Evolutionary conservation across 2,329 filamentous ascomycete species (phyloP).

Genomic region (Orbilia brochopaga): DNA sequence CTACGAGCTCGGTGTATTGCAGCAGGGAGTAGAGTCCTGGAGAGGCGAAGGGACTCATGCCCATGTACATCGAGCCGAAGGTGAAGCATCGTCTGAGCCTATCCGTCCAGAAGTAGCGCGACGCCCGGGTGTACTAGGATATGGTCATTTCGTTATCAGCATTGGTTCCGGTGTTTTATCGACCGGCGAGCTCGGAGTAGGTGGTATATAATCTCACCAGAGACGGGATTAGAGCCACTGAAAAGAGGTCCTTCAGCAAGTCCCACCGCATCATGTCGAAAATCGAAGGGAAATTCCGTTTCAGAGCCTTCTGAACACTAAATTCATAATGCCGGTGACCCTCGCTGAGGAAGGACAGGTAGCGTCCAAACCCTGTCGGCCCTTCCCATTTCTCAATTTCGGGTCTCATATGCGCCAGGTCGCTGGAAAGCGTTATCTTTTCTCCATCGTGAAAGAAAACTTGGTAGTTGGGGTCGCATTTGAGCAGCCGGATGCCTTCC

Average conservation of each 20-base stretch:
- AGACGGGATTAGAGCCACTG: slow-evolving; percentile 61
- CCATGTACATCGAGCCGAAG: slow-evolving; percentile 83
- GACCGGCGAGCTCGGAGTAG: no score
- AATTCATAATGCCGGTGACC: slow-evolving; percentile 74
- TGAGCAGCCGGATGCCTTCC: slow-evolving; percentile 71
- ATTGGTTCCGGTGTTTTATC: no score
- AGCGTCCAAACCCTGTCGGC: slow-evolving; percentile 72
- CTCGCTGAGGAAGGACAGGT: slow-evolving; percentile 71
- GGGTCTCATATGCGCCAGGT: slow-evolving; percentile 72
- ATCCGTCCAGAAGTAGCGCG: slow-evolving; percentile 73
- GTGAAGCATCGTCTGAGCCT: slow-evolving; percentile 73
- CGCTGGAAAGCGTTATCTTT: slow-evolving; percentile 69
- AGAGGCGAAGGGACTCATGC: slow-evolving; percentile 78
- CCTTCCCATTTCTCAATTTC: slow-evolving; percentile 77
- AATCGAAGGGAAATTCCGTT: slow-evolving; percentile 70
- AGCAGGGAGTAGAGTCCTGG: slow-evolving; percentile 75
- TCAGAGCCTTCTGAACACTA: slow-evolving; percentile 69
- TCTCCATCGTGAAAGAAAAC: slow-evolving; percentile 75
- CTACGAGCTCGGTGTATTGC: slow-evolving; percentile 76
- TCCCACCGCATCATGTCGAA: slow-evolving; percentile 65
- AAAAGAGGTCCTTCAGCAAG: slow-evolving; percentile 67
- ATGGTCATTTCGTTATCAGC: no score
- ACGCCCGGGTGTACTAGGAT: slow-evolving; percentile 66
- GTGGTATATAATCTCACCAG: slow-evolving; percentile 69
- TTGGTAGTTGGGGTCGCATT: slow-evolving; percentile 77